phyloP scores from a whole-genome alignment of 2,329 filamentous ascomycete genomes.

The Dactylellina sp. region DNA sequence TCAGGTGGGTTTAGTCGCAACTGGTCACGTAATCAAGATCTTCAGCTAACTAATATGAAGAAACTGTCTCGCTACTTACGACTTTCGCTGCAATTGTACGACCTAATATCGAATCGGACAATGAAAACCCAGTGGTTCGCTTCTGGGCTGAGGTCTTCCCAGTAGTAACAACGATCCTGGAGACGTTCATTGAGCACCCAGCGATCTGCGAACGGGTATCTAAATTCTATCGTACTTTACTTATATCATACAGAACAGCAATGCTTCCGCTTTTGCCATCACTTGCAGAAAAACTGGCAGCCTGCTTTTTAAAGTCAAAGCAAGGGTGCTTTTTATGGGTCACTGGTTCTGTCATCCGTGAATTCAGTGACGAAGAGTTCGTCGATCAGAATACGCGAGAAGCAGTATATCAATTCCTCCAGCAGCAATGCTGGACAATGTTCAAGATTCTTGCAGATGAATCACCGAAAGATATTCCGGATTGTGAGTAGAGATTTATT shows the following conservation, averaged over 20 bases:
- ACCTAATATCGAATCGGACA: slow-evolving; percentile 77
- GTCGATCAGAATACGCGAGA: slow-evolving; percentile 84
- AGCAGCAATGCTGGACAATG: slow-evolving; percentile 90
- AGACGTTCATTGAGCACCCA: slow-evolving; percentile 85
- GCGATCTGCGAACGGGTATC: slow-evolving; percentile 95
- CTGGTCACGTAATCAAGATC: not conserved
- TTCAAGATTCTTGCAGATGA: slow-evolving; percentile 88
- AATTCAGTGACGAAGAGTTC: slow-evolving; percentile 90
- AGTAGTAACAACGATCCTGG: slow-evolving; percentile 84
- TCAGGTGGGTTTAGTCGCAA: slow-evolving; percentile 71
- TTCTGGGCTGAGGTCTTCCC: slow-evolving; percentile 97
- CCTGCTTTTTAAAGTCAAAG: slow-evolving; percentile 83
- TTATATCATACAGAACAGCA: slow-evolving; percentile 91
- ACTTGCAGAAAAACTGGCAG: slow-evolving; percentile 87
- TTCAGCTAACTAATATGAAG: slow-evolving; percentile 64
- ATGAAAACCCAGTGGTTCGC: slow-evolving; percentile 89
- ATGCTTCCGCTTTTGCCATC: slow-evolving; percentile 85
- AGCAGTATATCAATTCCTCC: slow-evolving; percentile 93
- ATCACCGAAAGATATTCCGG: slow-evolving; percentile 68
- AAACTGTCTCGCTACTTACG: slow-evolving; percentile 91
- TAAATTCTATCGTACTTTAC: slow-evolving; percentile 95
- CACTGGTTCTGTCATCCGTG: slow-evolving; percentile 90
- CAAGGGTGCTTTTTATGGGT: slow-evolving; percentile 99
- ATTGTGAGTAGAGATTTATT: slow-evolving; percentile 66
- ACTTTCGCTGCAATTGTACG: slow-evolving; percentile 84